Evolutionary conservation across 139 green algal genomes (phyloP), one percentile per base, ranked within the genome.

Genomic region (Chlorella sp.): DNA sequence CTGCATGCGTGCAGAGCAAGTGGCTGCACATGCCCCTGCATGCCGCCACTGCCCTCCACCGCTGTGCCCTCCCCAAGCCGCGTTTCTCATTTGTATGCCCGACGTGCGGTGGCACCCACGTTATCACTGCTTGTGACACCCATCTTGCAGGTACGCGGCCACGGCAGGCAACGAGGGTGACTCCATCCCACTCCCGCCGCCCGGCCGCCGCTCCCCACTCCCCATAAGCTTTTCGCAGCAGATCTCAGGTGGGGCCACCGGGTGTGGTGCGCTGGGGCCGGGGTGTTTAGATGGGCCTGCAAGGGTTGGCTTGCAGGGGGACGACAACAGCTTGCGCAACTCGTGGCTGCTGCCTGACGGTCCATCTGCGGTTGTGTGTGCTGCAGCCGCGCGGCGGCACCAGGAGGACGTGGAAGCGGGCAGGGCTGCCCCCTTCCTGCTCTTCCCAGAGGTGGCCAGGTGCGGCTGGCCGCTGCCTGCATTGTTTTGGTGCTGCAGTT

Each of bases 121-220:
- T 41, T 28, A 24, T 32, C 28, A 40, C 30, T 14, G 3, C 64
- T 32, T 41, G 19, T 9, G n/a, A n/a, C n/a, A 5, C 64, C 8
- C 6, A 2, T 16, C 19, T n/a, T 40, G 76, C 76, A 82, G 76
- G 58, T 82, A 82, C n/a, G 76, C 76, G 28, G 76, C 76, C 40
- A 82, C 58, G 1, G 76, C 76, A 0, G 76, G 76, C 56, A 82
- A 82, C 56, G 76, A 82, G 76, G 76, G 76, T 26, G 76, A 82
- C 40, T 60, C 58, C 0, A 54, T 82, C 26, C 38, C 76, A 0
- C 76, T 82, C 58, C 30, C 5, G 32, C 69, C 38, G 28, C 41
- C 51, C 43, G 72, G 16, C 41, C 76, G 76, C 58, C 76, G 76
- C 56, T 73, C 56, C 26, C 56, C 76, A 28, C 76, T 82, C 38